Evolutionary conservation across 2,329 filamentous ascomycete species (phyloP).

Genomic region (Fusarium sp.): DNA sequence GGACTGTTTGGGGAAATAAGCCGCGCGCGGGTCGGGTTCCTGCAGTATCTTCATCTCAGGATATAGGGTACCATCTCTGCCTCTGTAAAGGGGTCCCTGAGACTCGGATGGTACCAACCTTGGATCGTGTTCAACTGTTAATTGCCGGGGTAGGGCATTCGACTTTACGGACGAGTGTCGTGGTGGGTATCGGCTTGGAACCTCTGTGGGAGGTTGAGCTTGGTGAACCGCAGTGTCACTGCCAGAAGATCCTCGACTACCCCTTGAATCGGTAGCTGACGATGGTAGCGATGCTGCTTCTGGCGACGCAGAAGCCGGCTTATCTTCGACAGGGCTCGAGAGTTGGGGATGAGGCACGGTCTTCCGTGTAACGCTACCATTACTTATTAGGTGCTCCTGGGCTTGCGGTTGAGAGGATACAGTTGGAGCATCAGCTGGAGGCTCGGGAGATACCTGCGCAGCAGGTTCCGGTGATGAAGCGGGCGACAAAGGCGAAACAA

Average conservation of each 20-base stretch:
- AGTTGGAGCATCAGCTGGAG: constrained; percentile 44
- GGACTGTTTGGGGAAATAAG: constrained; percentile 54
- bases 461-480: constrained; percentile 58
- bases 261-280: constrained; percentile 18
- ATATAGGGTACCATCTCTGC: constrained; percentile 57
- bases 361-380: constrained; percentile 43
- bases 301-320: constrained; percentile 43
- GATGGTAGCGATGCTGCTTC: constrained; percentile 42
- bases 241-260: constrained; percentile 33
- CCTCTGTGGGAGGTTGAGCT: constrained; percentile 37
- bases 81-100: constrained; percentile 53
- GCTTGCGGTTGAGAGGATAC: constrained; percentile 18
- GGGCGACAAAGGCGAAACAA: constrained; percentile 60
- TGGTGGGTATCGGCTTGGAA: constrained; percentile 46
- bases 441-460: constrained; percentile 53
- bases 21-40: constrained; percentile 53
- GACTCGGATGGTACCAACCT: constrained; percentile 51
- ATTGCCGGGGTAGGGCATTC: constrained; percentile 41
- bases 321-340: constrained; percentile 41
- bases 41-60: constrained; percentile 55
- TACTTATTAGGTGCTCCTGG: constrained; percentile 28
- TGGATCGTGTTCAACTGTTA: constrained; percentile 46
- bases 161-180: constrained; percentile 51
- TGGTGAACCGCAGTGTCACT: constrained; percentile 39
- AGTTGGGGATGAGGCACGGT: constrained; percentile 39